Conservation (phyloP, 2,329 filamentous ascomycete species). For the Arthrobotrys conoides region DNA sequence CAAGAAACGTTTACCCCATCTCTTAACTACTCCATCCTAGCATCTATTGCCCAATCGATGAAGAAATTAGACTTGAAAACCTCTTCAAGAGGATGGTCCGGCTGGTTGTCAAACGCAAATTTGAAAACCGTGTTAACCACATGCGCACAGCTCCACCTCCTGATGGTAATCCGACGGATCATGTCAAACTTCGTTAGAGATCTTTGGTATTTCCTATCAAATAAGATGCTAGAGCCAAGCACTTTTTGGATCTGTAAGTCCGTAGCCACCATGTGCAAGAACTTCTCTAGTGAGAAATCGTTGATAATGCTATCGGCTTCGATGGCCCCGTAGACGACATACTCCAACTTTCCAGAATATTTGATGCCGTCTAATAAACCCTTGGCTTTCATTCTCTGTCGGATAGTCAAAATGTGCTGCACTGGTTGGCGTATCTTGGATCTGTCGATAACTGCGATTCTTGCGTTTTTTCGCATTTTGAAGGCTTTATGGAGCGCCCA, state of each 20-base stretch:
- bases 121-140: not conserved
- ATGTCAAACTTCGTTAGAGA: not conserved
- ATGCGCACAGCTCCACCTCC: not conserved
- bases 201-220: not conserved
- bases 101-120: not conserved
- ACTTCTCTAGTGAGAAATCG: constrained; percentile 8
- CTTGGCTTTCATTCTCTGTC: not conserved
- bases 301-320: constrained; percentile 4
- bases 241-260: not conserved
- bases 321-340: constrained; percentile 10
- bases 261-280: not conserved
- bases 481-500: constrained; percentile 35
- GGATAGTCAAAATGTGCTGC: not conserved
- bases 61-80: not conserved
- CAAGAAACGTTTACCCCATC: too few relatives aligned
- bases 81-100: not conserved
- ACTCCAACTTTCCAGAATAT: constrained; percentile 40
- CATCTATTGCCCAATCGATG: not conserved
- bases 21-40: not conserved
- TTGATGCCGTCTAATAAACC: not conserved
- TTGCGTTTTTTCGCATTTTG: not conserved
- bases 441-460: constrained; percentile 18
- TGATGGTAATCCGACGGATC: not conserved
- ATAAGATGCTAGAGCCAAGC: not conserved
- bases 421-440: not conserved